A percentile compares a stretch with the other conserved stretches of the same genome.
These are phyloP conservation scores for Ananas comosus DNA, from an alignment of 176 grass and related monocot species.

Conservation along the genomic window DNA sequence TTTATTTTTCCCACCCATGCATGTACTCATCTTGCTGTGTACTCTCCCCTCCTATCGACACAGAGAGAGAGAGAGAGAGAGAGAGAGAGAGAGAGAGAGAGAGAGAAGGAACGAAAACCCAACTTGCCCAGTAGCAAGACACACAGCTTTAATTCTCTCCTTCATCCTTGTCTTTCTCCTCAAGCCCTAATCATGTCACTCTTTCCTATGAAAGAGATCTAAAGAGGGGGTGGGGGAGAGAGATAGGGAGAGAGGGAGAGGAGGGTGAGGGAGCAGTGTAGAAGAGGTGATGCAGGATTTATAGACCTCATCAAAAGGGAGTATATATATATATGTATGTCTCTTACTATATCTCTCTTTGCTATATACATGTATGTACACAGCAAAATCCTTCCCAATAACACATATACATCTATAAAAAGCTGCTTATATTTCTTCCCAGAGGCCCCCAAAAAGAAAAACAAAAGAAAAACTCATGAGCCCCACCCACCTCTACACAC, in stretches of 20 bases:
- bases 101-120: neutral
- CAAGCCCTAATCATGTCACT: neutral
- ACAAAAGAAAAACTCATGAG: neutral
- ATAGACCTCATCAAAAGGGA: neutral
- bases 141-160: neutral
- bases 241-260: neutral
- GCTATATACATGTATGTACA: neutral
- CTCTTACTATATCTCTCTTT: neutral
- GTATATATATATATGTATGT: neutral
- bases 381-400: neutral
- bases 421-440: neutral
- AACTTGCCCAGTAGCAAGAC: neutral
- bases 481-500: neutral
- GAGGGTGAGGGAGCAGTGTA: neutral
- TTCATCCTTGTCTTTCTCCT: neutral
- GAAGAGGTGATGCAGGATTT: neutral
- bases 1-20: neutral
- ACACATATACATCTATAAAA: neutral
- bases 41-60: neutral
- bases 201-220: conserved; percentile 1
- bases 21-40: neutral
- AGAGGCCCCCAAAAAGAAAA: neutral
- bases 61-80: neutral
- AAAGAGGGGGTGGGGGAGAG: neutral
- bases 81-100: neutral